phyloP scores from a whole-genome alignment of 1,284 basidiomycete species.

The Tilletia caries region DNA sequence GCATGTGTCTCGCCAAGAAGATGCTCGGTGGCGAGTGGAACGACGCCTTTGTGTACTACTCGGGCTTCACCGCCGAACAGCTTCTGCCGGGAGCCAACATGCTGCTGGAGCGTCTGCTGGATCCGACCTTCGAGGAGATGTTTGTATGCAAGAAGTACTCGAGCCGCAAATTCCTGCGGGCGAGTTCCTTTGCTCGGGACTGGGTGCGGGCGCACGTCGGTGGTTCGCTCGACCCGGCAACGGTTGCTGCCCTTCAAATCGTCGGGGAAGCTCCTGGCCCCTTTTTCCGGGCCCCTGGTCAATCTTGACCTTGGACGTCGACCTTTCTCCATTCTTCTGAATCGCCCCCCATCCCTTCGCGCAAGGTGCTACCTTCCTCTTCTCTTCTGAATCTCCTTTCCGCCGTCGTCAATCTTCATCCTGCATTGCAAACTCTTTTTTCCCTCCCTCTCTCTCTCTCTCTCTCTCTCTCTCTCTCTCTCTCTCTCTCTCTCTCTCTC shows the following conservation, averaged over 20 bases:
- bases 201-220: constrained; percentile 51
- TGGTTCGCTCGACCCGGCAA: constrained; percentile 9
- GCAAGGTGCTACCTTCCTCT: too few relatives aligned
- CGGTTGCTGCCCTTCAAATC: constrained; percentile 6
- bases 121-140: constrained; percentile 73
- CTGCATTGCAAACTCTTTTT: too few relatives aligned
- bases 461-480: too few relatives aligned
- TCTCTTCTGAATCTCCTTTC: too few relatives aligned
- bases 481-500: too few relatives aligned
- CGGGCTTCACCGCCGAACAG: constrained; percentile 85
- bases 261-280: too few relatives aligned
- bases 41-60: constrained; percentile 92
- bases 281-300: too few relatives aligned
- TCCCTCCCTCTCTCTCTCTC: too few relatives aligned
- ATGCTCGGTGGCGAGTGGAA: constrained; percentile 53
- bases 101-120: constrained; percentile 78
- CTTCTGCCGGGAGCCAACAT: constrained; percentile 76
- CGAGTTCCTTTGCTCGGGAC: constrained; percentile 59
- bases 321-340: too few relatives aligned
- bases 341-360: too few relatives aligned
- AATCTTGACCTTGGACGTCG: too few relatives aligned
- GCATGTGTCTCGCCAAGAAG: constrained; percentile 68
- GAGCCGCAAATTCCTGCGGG: constrained; percentile 86
- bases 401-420: too few relatives aligned
- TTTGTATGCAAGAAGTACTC: constrained; percentile 97